Evolutionary conservation across 1,284 basidiomycete species (phyloP).

Genomic region (Ceratobasidium sp.): DNA sequence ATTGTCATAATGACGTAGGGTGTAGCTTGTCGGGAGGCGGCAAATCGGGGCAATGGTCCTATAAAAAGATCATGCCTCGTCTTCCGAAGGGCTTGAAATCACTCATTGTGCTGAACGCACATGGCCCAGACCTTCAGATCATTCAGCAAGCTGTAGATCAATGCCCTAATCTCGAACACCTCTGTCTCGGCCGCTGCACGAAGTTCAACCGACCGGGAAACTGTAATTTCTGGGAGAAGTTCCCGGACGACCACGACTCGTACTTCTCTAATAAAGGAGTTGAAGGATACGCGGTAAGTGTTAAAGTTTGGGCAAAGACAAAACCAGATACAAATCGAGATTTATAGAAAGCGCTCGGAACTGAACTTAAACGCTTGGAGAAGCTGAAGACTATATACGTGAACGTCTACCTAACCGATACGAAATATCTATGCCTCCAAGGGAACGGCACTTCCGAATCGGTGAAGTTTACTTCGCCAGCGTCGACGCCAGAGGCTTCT

Average conservation of each 20-base stretch:
- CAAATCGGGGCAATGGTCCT: constrained; percentile 16
- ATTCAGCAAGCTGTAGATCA: constrained; percentile 34
- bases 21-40: not conserved
- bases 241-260: constrained; percentile 41
- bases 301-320: not conserved
- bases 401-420: constrained; percentile 41
- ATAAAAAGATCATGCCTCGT: constrained; percentile 35
- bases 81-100: constrained; percentile 24
- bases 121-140: constrained; percentile 38
- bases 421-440: constrained; percentile 17
- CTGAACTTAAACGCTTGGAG: not conserved
- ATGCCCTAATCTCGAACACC: constrained; percentile 30
- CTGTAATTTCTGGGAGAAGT: constrained; percentile 34
- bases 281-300: constrained; percentile 30
- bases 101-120: constrained; percentile 28
- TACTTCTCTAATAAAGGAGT: constrained; percentile 40
- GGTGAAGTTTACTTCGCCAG: not conserved
- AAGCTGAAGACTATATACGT: constrained; percentile 39
- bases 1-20: constrained; percentile 43
- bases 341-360: constrained; percentile 31
- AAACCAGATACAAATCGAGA: not conserved
- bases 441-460: not conserved
- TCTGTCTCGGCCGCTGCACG: constrained; percentile 37
- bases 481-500: not conserved
- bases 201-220: constrained; percentile 21